Evolutionary conservation across 352 stramenopile species (phyloP), one percentile per base, ranked within the genome.

Genomic region (Elongisporangium undulatum): DNA sequence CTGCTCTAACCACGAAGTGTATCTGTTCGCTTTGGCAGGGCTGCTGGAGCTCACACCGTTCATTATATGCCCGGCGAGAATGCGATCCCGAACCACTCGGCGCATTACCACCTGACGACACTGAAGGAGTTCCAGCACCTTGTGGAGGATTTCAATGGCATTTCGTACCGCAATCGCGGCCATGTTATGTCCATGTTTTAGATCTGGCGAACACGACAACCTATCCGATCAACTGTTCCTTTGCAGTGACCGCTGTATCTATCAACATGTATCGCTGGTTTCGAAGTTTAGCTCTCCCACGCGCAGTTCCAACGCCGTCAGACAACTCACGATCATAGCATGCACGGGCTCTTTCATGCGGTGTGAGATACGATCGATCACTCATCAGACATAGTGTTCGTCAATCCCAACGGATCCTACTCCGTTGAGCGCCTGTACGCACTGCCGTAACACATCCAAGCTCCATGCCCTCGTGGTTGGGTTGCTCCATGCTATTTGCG

Each of bases 71-170:
- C 79, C n/a, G 70, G 61, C 0, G 67, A 75, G 21, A 87, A 77
- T 56, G 79, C 73, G 17, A 85, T 90, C 10, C 79, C 82, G 19
- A 92, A 92, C 68, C 79, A 92, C 67, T 88, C 68, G 45, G 82
- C 82, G 16, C 77, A 92, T 62, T 88, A 88, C 58, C 79, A 87
- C 38, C 63, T 92, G 41, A 81, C 69, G 2, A 64, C 67, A 15
- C 63, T 92, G 48, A 69, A 62, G 29, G 76, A 92, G 39, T 86
- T 89, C 34, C 77, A 89, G 67, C 81, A 79, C 53, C 67, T 92
- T 13, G 57, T 92, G 22, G 79, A 91, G 54, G 79, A 89, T 39
- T 89, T 89, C 57, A 89, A 91, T 57, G 79, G 82, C 50, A 79
- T 90, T 22, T 92, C 82, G 24, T 91, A 91, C 53, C 79, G 82